Conservation (phyloP, 2,329 filamentous ascomycete species). For the Thelonectria olida region DNA sequence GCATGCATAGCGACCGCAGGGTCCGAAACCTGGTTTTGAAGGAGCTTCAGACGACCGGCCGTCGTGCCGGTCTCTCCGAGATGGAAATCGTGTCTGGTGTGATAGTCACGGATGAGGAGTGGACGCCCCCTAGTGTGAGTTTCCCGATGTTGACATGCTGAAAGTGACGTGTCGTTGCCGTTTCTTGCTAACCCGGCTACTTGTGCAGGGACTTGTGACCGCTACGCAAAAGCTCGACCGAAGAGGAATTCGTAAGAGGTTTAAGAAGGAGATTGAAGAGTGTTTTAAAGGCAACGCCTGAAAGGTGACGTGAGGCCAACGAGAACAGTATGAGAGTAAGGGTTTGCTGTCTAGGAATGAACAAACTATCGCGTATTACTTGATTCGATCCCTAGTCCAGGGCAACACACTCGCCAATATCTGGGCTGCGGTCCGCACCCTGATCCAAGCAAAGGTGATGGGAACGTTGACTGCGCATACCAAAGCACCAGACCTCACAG, state of each 20-base stretch:
- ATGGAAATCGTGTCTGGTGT: constrained; percentile 82
- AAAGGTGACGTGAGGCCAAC: too few relatives aligned
- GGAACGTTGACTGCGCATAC: too few relatives aligned
- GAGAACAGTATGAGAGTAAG: too few relatives aligned
- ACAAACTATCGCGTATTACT: too few relatives aligned
- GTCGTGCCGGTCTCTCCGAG: constrained; percentile 70
- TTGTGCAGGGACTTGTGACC: constrained; percentile 65
- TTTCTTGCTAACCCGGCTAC: constrained; percentile 32
- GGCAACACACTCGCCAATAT: too few relatives aligned
- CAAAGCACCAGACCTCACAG: too few relatives aligned
- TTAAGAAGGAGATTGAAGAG: constrained; percentile 62
- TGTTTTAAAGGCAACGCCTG: too few relatives aligned
- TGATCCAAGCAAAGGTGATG: too few relatives aligned
- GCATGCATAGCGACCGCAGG: constrained; percentile 74
- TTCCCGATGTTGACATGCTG: neutral
- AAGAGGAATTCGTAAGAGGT: constrained; percentile 58
- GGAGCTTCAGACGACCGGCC: constrained; percentile 73
- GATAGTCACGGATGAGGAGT: constrained; percentile 84
- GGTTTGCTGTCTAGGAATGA: too few relatives aligned
- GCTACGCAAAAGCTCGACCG: constrained; percentile 71
- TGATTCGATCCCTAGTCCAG: too few relatives aligned
- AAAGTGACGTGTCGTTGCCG: too few relatives aligned
- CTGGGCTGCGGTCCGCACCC: too few relatives aligned
- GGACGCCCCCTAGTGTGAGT: constrained; percentile 86
- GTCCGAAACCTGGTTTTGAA: constrained; percentile 70